Percentiles rank a stretch among this genome's conserved stretches.
phyloP scores from a whole-genome alignment of 148 eudicot species.

The Limonium bicolor region DNA sequence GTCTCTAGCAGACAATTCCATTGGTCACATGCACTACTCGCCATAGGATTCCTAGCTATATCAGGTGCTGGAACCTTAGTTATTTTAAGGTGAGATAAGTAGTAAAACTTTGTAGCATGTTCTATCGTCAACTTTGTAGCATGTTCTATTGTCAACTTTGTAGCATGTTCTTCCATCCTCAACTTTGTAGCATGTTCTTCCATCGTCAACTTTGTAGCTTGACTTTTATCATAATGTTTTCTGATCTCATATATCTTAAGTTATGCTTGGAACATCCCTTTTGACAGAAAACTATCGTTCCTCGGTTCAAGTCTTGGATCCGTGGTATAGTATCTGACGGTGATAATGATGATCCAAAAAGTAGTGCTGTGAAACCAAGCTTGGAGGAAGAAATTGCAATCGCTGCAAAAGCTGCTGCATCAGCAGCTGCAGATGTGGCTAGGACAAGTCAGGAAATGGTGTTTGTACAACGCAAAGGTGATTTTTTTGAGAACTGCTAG shows the following conservation, averaged over 20 bases:
- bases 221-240: too few species aligned
- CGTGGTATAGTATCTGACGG: background rate
- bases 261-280: background rate
- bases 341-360: background rate
- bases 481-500: background rate
- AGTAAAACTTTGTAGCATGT: too few species aligned
- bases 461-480: constrained; percentile 4
- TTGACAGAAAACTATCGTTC: constrained; percentile 1
- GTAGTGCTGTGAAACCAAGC: background rate
- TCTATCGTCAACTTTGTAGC: too few species aligned
- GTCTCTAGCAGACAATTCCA: constrained; percentile 32
- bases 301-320: constrained; percentile 3
- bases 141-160: too few species aligned
- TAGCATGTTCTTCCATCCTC: too few species aligned
- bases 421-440: constrained; percentile 2
- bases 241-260: background rate
- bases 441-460: constrained; percentile 6
- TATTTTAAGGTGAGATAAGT: constrained; percentile 60
- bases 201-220: too few species aligned
- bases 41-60: constrained; percentile 61
- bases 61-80: constrained; percentile 86
- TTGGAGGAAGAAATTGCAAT: constrained; percentile 3
- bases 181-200: too few species aligned
- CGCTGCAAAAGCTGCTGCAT: constrained; percentile 4
- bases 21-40: constrained; percentile 81